Evolutionary conservation across 345 rosid genomes (phyloP).

Genomic region (Theobroma cacao): DNA sequence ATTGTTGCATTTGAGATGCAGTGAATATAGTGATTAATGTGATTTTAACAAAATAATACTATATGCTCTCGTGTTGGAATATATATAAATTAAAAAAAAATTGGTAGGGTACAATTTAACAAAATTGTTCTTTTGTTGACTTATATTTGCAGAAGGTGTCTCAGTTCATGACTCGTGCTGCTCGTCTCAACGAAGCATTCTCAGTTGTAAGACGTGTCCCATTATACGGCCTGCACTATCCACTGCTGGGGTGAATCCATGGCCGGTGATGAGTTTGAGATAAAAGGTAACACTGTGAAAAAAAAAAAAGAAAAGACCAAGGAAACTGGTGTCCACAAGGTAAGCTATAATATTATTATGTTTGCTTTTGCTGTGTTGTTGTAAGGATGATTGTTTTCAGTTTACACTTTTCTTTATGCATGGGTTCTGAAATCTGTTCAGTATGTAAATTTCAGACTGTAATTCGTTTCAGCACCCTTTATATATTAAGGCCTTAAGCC

Average conservation of each 20-base stretch:
- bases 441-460: not conserved
- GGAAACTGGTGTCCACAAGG: conserved; percentile 18
- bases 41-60: not conserved
- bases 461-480: conserved; percentile 1
- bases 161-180: conserved; percentile 63
- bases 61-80: not conserved
- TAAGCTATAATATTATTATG: conserved; percentile 2
- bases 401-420: not conserved
- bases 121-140: not conserved
- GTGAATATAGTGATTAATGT: not conserved
- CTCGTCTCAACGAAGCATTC: conserved; percentile 85
- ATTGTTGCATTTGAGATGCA: not conserved
- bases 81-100: not conserved
- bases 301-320: not conserved
- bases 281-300: conserved; percentile 22
- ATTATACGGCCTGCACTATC: conserved; percentile 71
- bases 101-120: not conserved
- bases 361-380: not conserved
- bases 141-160: conserved; percentile 65
- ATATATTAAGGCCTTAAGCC: not conserved
- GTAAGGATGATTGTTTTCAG: conserved; percentile 2
- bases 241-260: conserved; percentile 55
- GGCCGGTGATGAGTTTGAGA: conserved; percentile 84
- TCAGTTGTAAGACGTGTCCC: conserved; percentile 76
- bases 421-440: conserved; percentile 1